Evolutionary conservation across 768 basidiomycete species (phyloP).

Genomic region (Termitomyces sp.): DNA sequence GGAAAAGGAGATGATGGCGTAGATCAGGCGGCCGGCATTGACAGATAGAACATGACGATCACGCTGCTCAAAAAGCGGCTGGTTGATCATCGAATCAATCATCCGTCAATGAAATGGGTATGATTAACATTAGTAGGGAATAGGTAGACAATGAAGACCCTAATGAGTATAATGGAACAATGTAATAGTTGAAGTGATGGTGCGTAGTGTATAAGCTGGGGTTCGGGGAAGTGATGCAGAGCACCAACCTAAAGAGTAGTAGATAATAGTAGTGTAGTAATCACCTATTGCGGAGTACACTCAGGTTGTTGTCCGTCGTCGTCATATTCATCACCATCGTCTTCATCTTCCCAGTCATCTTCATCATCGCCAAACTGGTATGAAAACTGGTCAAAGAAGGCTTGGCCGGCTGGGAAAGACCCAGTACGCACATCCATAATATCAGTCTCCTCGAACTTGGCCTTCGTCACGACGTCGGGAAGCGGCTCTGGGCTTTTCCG

Average conservation of each 20-base stretch:
- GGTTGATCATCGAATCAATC: background rate
- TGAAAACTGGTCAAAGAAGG: slow-evolving; percentile 75
- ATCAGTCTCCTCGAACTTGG: slow-evolving; percentile 67
- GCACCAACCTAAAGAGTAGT: background rate
- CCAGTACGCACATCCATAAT: slow-evolving; percentile 79
- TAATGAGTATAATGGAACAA: background rate
- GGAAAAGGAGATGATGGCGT: background rate
- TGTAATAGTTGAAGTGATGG: background rate
- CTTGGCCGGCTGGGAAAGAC: slow-evolving; percentile 66
- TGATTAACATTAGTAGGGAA: slow-evolving; percentile 14
- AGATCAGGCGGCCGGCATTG: too few species aligned
- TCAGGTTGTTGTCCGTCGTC: slow-evolving; percentile 35
- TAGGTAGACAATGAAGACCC: slow-evolving; percentile 4
- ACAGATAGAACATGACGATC: too few species aligned
- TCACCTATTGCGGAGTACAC: slow-evolving; percentile 51
- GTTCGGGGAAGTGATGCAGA: background rate
- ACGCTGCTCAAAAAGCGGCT: background rate
- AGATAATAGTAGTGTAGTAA: background rate
- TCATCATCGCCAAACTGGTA: slow-evolving; percentile 68
- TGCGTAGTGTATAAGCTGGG: background rate
- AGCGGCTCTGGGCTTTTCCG: slow-evolving; percentile 66
- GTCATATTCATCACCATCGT: slow-evolving; percentile 52
- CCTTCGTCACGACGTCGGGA: slow-evolving; percentile 67
- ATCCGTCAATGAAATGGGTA: slow-evolving; percentile 4
- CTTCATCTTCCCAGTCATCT: slow-evolving; percentile 67